A percentile compares a stretch with the other conserved stretches of the same genome.
Evolutionary conservation across 768 basidiomycete genomes (phyloP).

Genomic region (Guyanaporus albipodus): DNA sequence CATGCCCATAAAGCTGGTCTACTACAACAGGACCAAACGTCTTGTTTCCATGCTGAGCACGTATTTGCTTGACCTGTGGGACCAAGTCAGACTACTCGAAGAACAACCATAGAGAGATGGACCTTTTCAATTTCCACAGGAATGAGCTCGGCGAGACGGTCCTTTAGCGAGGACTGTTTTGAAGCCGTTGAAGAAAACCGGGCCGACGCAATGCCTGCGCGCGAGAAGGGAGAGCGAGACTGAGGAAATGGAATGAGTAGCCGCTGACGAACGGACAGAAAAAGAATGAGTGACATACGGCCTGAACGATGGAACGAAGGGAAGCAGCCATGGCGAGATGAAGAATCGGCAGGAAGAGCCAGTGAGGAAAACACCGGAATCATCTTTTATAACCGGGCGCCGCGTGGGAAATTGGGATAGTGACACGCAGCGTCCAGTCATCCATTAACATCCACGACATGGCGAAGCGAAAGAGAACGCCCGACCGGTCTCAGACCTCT

Average conservation of each 20-base stretch:
- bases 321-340: slow-evolving; percentile 43
- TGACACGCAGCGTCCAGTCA: not conserved
- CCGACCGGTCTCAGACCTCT: slow-evolving; percentile 3
- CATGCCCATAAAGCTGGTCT: slow-evolving; percentile 84
- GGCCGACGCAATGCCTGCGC: slow-evolving; percentile 42
- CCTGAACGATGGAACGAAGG: slow-evolving; percentile 33
- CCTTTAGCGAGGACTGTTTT: slow-evolving; percentile 79
- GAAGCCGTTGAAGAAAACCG: slow-evolving; percentile 63
- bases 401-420: slow-evolving; percentile 13
- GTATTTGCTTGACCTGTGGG: slow-evolving; percentile 77
- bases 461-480: slow-evolving; percentile 28
- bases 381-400: not conserved
- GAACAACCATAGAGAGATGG: not conserved
- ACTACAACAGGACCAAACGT: slow-evolving; percentile 88
- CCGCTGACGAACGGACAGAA: too few relatives aligned
- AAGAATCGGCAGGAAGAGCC: slow-evolving; percentile 5
- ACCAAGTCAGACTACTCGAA: slow-evolving; percentile 3
- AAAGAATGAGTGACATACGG: slow-evolving; percentile 33
- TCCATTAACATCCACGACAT: too few relatives aligned
- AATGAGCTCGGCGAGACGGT: slow-evolving; percentile 90
- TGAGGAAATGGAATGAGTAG: slow-evolving; percentile 21
- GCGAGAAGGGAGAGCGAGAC: slow-evolving; percentile 49
- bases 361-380: slow-evolving; percentile 28
- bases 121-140: slow-evolving; percentile 63
- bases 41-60: slow-evolving; percentile 87